These are phyloP conservation scores for Chlamydomonas sp. DNA, from an alignment of 139 green algal genomes.

Conservation along the genomic window DNA sequence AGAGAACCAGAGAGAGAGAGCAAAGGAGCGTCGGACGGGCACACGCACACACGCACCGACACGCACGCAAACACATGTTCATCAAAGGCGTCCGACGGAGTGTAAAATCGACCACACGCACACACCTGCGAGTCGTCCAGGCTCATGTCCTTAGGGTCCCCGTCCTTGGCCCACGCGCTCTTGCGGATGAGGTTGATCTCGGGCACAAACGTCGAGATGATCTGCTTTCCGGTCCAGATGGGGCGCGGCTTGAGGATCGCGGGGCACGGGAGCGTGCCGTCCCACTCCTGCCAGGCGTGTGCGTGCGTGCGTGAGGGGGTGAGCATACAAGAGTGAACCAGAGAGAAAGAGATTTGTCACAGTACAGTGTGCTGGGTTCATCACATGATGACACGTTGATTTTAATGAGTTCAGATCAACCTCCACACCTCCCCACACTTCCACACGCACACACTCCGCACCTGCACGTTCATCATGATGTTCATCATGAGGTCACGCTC, in stretches of 20 bases:
- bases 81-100: too few species aligned
- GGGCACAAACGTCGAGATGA: constrained; percentile 82
- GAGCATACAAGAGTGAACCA: too few species aligned
- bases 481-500: constrained; percentile 95
- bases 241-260: constrained; percentile 90
- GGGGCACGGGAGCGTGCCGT: constrained; percentile 87
- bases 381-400: too few species aligned
- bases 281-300: too few species aligned
- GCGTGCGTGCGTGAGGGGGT: too few species aligned
- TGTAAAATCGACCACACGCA: background rate
- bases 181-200: constrained; percentile 75
- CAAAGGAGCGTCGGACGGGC: too few species aligned
- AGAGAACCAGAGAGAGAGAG: too few species aligned
- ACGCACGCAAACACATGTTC: background rate
- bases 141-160: constrained; percentile 72
- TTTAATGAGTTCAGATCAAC: too few species aligned
- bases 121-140: constrained; percentile 74
- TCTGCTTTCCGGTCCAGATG: constrained; percentile 96
- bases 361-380: too few species aligned
- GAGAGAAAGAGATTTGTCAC: too few species aligned
- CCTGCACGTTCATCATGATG: constrained; percentile 86
- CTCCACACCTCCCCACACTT: too few species aligned
- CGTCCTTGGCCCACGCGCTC: constrained; percentile 78
- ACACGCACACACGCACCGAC: background rate
- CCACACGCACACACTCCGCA: background rate